A percentile compares a stretch with the other conserved stretches of the same genome.
Conservation (phyloP, 805 yeast species). For the Yamadazyma laniorum region DNA sequence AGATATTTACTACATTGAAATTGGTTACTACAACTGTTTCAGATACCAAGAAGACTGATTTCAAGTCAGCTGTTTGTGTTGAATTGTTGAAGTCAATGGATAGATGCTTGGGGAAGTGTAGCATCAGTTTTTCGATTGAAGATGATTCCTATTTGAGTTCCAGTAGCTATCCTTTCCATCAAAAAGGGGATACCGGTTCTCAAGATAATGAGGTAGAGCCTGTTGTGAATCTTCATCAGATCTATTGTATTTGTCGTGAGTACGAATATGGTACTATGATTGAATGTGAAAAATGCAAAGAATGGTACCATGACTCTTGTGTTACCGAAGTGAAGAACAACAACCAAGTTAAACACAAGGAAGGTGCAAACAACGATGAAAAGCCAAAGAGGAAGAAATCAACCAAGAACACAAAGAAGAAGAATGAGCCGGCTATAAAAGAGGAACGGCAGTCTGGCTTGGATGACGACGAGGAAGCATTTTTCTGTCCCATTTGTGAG, state of each 20-base stretch:
- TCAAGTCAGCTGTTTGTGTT: constrained; percentile 1
- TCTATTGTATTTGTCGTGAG: constrained; percentile 63
- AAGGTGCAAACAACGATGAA: neutral
- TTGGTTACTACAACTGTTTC: constrained; percentile 2
- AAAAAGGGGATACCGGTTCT: constrained; percentile 1
- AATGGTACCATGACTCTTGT: constrained; percentile 70
- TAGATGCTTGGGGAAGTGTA: constrained; percentile 17
- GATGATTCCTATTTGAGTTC: constrained; percentile 27
- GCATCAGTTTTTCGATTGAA: constrained; percentile 23
- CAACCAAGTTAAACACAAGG: neutral
- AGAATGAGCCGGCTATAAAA: constrained; percentile 2
- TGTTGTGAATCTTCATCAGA: constrained; percentile 15
- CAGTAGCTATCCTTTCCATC: constrained; percentile 17
- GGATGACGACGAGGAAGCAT: constrained; percentile 16
- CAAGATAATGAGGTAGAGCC: constrained; percentile 10
- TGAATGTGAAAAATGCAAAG: constrained; percentile 66
- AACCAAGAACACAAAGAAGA: constrained; percentile 1
- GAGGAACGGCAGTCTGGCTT: constrained; percentile 5
- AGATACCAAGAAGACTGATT: neutral
- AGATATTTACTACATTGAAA: neutral
- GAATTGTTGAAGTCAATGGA: constrained; percentile 7
- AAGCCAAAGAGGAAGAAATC: constrained; percentile 1
- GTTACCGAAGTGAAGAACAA: constrained; percentile 20
- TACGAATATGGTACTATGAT: constrained; percentile 62
- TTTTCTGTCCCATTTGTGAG: constrained; percentile 31